These are phyloP conservation scores for Mortierella hygrophila DNA, from an alignment of 192 early-diverging fungal species.

Conservation along the genomic window DNA sequence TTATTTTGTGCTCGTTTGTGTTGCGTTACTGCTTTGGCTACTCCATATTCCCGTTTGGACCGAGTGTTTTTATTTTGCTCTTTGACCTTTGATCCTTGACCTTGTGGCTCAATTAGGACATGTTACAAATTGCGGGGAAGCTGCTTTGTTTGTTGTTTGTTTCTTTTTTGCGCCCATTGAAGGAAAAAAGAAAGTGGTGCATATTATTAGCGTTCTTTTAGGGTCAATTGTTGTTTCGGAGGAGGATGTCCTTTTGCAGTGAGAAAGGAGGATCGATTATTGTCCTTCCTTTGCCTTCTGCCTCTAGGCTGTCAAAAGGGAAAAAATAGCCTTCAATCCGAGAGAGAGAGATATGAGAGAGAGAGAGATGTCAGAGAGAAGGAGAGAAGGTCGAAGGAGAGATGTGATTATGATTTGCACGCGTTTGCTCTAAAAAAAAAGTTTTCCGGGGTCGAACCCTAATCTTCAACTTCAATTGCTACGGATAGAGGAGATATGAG, in stretches of 20 bases:
- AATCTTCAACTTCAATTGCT: not conserved
- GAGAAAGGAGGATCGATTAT: not conserved
- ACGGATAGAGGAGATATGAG: not conserved
- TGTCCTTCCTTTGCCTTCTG: not conserved
- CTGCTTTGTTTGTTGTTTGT: not conserved
- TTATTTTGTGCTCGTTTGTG: not conserved
- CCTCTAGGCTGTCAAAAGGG: not conserved
- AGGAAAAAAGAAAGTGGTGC: not conserved
- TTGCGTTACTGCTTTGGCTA: not conserved
- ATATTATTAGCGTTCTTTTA: not conserved
- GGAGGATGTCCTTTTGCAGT: not conserved
- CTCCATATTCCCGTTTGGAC: not conserved
- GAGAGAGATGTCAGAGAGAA: not conserved
- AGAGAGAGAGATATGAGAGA: not conserved
- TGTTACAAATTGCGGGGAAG: not conserved
- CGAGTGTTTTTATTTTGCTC: not conserved
- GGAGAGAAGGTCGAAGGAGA: not conserved
- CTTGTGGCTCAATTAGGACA: not conserved
- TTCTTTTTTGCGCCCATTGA: not conserved
- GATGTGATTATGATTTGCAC: not conserved
- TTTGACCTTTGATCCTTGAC: not conserved
- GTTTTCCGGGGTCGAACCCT: not conserved
- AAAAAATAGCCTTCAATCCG: not conserved
- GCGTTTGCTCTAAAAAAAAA: conserved; percentile 1
- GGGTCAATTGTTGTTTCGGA: not conserved